Base-by-base conservation (phyloP, 139 green algal species). In the Pleodorina starrii region DNA sequence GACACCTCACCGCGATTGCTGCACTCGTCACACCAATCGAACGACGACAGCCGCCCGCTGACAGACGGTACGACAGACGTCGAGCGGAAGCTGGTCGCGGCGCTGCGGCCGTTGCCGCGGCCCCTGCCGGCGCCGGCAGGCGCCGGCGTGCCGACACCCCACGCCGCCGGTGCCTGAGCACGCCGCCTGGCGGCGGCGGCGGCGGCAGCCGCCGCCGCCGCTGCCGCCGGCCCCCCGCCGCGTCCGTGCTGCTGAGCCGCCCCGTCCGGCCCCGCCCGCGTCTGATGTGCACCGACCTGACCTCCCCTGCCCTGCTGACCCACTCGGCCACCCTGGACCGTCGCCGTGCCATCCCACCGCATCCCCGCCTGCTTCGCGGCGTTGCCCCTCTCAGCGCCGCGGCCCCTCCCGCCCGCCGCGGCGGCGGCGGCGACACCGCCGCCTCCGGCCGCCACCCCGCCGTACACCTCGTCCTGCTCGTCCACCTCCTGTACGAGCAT, bases 401-500 rank as follows among this genome's bases (percentile, higher is more conserved):
- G 40, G 42, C 72, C 40, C 2, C 76, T 9, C 17, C n/a, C 2
- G 10, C 76, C 48, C n/a, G n/a, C 35, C 23, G 48, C 29, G 5
- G 19, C 16, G 16, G 32, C 32, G 46, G 48, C 48, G 6, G 40
- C 23, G 3, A 19, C 25, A n/a, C 44, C 74, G 42, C 14, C 71
- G 36, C 27, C 21, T 10, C 71, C 72, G n/a, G 12, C 44, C 6
- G 36, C n/a, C n/a, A n/a, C n/a, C n/a, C 36, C 77, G 7, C 27
- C 79, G 48, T 74, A 66, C 32, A 73, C 57, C 6, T 71, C 82
- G 29, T 88, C 63, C 66, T 80, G 11, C 17, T 80, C 82, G 40
- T 88, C 82, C 32, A 50, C 46, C 10, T 87, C 81, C 27, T 73
- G 51, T 11, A 51, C 66, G 40, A 92, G 44, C 89, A 92, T 92